A percentile compares a stretch with the other conserved stretches of the same genome.
Conservation (phyloP, 441 rosid species). For the Isatis lusitanica region DNA sequence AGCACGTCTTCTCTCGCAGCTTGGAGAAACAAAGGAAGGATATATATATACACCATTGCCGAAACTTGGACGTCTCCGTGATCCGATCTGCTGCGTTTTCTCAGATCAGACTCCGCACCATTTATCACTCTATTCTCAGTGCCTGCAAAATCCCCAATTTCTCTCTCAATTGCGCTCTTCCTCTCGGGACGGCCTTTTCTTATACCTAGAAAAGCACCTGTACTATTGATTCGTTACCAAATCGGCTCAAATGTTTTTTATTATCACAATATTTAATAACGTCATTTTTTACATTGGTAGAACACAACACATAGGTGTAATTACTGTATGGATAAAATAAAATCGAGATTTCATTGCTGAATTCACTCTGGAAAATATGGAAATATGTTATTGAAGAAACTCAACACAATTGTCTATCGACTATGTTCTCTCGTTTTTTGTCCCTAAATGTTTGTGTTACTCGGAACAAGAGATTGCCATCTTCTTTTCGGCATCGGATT, state of each 20-base stretch:
- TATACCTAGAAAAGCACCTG: background rate
- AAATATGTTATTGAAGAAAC: too few relatives aligned
- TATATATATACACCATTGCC: conserved; percentile 29
- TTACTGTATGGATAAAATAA: too few relatives aligned
- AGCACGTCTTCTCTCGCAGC: background rate
- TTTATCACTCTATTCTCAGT: background rate
- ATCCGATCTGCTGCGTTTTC: background rate
- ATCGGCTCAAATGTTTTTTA: background rate
- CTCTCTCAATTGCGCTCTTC: background rate
- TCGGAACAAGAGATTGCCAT: conserved; percentile 19
- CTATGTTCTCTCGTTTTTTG: too few relatives aligned
- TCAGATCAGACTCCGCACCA: conserved; percentile 11
- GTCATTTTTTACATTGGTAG: too few relatives aligned
- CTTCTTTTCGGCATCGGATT: background rate
- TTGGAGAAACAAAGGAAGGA: background rate
- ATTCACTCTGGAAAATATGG: too few relatives aligned
- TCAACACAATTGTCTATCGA: too few relatives aligned
- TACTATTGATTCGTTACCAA: background rate
- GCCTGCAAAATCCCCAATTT: conserved; percentile 1
- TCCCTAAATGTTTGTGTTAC: too few relatives aligned
- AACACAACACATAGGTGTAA: too few relatives aligned
- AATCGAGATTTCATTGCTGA: too few relatives aligned
- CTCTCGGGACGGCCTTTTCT: background rate
- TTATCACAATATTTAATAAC: too few relatives aligned
- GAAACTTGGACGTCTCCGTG: background rate